These are phyloP conservation scores for Hypoxylon sp. DNA, from an alignment of 2,329 filamentous ascomycete species.

Conservation along the genomic window DNA sequence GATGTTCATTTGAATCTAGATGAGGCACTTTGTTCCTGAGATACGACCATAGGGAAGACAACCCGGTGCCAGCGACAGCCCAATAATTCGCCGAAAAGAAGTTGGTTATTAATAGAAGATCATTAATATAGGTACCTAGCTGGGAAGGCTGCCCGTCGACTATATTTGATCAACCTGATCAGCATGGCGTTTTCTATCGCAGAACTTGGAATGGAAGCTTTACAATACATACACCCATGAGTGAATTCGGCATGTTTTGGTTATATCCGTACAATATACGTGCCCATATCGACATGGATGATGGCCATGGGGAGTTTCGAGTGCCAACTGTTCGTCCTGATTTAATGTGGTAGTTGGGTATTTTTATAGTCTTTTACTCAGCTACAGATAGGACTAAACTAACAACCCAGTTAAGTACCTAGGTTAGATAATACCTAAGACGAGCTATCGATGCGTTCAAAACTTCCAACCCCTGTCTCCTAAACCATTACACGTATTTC, in stretches of 20 bases:
- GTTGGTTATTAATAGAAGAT: not conserved
- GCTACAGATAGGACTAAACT: no score
- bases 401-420: no score
- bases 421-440: no score
- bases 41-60: conserved; percentile 22
- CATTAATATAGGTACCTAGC: not conserved
- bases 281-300: no score
- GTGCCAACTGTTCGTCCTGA: no score
- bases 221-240: not conserved
- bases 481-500: no score
- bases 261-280: not conserved
- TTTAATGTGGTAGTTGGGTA: no score
- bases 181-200: not conserved
- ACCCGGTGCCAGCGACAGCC: conserved; percentile 21
- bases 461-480: no score
- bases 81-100: conserved; percentile 14
- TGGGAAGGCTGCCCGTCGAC: not conserved
- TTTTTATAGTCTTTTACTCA: no score
- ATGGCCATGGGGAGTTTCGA: no score
- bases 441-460: no score
- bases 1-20: conserved; percentile 24
- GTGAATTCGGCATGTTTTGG: not conserved
- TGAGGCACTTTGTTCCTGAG: conserved; percentile 10
- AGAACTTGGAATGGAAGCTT: conserved; percentile 12
- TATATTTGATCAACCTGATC: not conserved